Base-by-base conservation (phyloP, 441 rosid genomes). In the Pelargonium myrrhifolium region DNA sequence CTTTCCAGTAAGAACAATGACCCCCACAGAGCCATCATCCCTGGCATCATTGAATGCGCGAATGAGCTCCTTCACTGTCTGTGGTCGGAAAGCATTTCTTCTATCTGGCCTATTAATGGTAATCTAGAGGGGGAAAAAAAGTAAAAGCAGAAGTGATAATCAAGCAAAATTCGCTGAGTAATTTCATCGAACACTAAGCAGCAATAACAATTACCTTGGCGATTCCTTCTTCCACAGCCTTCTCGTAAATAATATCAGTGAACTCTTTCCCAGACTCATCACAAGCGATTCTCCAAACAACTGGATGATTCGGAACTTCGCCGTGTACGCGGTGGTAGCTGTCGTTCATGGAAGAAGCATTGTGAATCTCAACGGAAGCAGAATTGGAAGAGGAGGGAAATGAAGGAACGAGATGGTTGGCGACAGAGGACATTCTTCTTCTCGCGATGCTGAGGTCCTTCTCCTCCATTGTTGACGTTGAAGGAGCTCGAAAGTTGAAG, bases 1-100 rank as follows among this genome's bases (percentile, higher is more conserved):
- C 91, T 87, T 85, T 24, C 98, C 98, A 0, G 98, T 85, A 56
- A 93, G 85, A 77, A 93, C 83, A 71, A 93, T 79, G 66, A 90
- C 96, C 66, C 97, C 98, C 4, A 87, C 45, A 2, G 93, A 85
- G 73, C 80, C 71, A 59, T 89, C 98, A 31, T 89, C 87, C 69
- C 97, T 93, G 6, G 98, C 94, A 72, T 93, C 94, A 35, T 77
- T 66, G 76, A 93, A 89, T 17, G 97, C 91, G 0, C 85, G 79
- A 71, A 84, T 86, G 73, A 90, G 79, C 85, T 87, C 96, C 82
- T 89, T 90, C 56, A 87, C 61, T 11, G 98, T 90, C 69, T 62
- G 86, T 7, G 97, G 87, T 66, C 96, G 68, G 62, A 90, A 90
- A 21, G 96, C 94, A 74, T 89, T 90, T 74, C 97, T 84, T 68